Evolutionary conservation across 1,284 basidiomycete species (phyloP), one percentile per base, ranked within the genome.

Genomic region (Moniliella sp.): DNA sequence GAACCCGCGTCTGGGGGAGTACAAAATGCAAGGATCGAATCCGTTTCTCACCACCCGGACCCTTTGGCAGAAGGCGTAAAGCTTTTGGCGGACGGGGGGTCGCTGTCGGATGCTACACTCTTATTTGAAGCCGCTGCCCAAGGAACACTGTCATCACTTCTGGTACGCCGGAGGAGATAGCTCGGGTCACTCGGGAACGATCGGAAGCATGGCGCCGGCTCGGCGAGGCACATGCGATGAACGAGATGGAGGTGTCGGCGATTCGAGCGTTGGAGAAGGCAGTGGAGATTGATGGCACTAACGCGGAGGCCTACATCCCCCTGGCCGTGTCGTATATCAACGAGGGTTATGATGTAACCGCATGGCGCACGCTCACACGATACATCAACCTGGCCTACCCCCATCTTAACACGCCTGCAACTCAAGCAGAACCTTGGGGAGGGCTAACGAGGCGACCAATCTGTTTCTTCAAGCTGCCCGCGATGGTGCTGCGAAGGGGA

Each of bases 261-360:
- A 64, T 70, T 33, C 52, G 63, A 8, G 69, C 69, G 7, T 64
- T 70, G 31, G 68, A 69, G 69, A 45, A 56, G 36, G 52, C 55
- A 13, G 44, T 59, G 35, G 42, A 76, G 36, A 74, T 88, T 62
- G 71, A 78, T 39, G 67, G 72, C 32, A 73, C 75, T 73, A 37
- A 81, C 76, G 3, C 67, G 79, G 25, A 68, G 32, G 53, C 44
- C 1, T 48, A 31, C 25, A 35, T 40, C n/a, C 48, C 53, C 14
- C 70, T 97, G 12, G 86, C 91, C 2, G 88, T 94, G 45, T 83
- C 82, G 3, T 97, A 83, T 62, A 93, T 86, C 29, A 99, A 99
- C 57, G 91, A 99, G 65, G 75, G 75, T 0, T 78, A 77, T 53
- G 88, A 97, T 50, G 69, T 77, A 4, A 83, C 76, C 1, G 79